A percentile compares a stretch with the other conserved stretches of the same genome.
Evolutionary conservation across 2,329 filamentous ascomycete genomes (phyloP).

Genomic region (Aspergillus hortae): DNA sequence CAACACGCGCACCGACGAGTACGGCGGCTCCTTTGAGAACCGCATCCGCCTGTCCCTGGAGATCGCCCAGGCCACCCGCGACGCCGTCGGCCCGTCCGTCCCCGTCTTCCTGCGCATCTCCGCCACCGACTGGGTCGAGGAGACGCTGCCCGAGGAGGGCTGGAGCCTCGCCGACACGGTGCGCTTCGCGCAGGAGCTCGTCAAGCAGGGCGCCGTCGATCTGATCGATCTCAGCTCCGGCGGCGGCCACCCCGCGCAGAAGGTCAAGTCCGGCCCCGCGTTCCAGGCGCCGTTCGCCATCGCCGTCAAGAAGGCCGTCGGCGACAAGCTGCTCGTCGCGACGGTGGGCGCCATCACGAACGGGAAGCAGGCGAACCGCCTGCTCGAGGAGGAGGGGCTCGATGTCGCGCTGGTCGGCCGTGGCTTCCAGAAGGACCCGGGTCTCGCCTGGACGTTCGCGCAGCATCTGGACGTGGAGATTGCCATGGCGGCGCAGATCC

Average conservation of each 20-base stretch:
- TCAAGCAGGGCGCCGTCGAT: slow-evolving; percentile 67
- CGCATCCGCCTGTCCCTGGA: slow-evolving; percentile 66
- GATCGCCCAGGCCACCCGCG: slow-evolving; percentile 59
- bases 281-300: slow-evolving; percentile 75
- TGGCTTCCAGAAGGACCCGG: slow-evolving; percentile 78
- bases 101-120: slow-evolving; percentile 71
- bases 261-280: slow-evolving; percentile 50
- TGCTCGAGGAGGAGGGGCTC: slow-evolving; percentile 50
- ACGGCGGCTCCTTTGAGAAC: slow-evolving; percentile 57
- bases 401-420: slow-evolving; percentile 73
- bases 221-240: slow-evolving; percentile 78
- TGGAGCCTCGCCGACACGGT: slow-evolving; percentile 67
- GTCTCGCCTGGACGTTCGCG: slow-evolving; percentile 70
- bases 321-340: slow-evolving; percentile 66
- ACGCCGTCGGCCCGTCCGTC: slow-evolving; percentile 62
- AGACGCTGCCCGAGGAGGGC: slow-evolving; percentile 52
- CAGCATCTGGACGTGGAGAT: slow-evolving; percentile 68
- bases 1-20: slow-evolving; percentile 64
- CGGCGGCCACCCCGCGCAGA: slow-evolving; percentile 58
- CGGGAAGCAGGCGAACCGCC: slow-evolving; percentile 63
- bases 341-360: slow-evolving; percentile 71
- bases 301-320: slow-evolving; percentile 68
- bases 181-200: slow-evolving; percentile 63
- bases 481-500: slow-evolving; percentile 68
- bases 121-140: slow-evolving; percentile 73